Percentiles rank a stretch among this genome's conserved stretches.
Conservation (phyloP, 176 grass and related monocot species). For the Phoenix roebelenii region DNA sequence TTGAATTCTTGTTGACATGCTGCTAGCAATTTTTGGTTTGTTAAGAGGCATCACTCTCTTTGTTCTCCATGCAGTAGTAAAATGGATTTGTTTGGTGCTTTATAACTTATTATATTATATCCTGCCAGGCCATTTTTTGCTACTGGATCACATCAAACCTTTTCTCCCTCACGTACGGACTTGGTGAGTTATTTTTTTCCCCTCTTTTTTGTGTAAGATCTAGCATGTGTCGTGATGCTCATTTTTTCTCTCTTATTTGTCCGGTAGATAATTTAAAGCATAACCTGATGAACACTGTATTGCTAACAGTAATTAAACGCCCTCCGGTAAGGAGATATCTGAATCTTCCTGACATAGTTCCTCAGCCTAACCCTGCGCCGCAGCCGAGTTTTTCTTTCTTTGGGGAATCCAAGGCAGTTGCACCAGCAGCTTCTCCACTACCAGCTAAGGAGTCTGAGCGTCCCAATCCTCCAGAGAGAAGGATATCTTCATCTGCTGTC, state of each 20-base stretch:
- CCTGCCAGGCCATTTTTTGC: constrained; percentile 68
- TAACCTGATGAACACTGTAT: background rate
- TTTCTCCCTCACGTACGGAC: constrained; percentile 58
- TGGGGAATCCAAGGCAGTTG: constrained; percentile 39
- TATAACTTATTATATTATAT: constrained; percentile 1
- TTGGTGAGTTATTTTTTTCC: constrained; percentile 44
- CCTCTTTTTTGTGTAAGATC: background rate
- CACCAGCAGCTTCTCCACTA: constrained; percentile 23
- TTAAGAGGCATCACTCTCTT: background rate
- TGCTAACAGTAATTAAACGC: constrained; percentile 35
- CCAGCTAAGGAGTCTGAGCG: constrained; percentile 19
- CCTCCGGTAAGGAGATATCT: constrained; percentile 48
- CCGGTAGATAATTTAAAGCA: too few species aligned
- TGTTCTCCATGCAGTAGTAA: background rate
- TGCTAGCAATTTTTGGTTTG: too few species aligned
- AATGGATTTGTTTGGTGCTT: constrained; percentile 10
- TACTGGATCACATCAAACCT: constrained; percentile 94
- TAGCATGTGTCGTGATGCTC: too few species aligned
- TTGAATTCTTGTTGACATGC: too few species aligned
- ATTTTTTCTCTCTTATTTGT: too few species aligned
- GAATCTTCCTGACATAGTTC: constrained; percentile 43
- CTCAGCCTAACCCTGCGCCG: constrained; percentile 16
- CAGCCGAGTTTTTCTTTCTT: constrained; percentile 42
- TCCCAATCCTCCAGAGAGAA: constrained; percentile 8
- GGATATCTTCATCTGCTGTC: constrained; percentile 44